phyloP scores from a whole-genome alignment of 1,284 basidiomycete species.

The Trametes versicolor region DNA sequence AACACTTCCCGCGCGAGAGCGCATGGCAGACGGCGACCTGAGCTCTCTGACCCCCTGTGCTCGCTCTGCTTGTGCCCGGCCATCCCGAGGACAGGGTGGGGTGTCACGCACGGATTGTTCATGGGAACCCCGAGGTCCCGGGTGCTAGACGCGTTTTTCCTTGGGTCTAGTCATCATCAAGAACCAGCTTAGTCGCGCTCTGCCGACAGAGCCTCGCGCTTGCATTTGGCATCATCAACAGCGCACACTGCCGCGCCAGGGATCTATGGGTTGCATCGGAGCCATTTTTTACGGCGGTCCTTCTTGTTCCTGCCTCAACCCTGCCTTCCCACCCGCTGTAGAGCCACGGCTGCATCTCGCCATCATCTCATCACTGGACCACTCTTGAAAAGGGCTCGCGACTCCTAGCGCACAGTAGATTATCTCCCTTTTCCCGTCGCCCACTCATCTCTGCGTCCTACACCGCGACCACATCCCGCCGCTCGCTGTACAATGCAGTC shows the following conservation, averaged over 20 bases:
- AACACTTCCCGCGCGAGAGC: conserved; percentile 1
- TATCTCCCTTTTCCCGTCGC: conserved; percentile 1
- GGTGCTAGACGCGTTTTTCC: conserved; percentile 3
- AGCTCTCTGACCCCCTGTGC: neutral
- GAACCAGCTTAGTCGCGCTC: conserved; percentile 17
- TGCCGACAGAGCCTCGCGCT: conserved; percentile 24
- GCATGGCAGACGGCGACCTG: conserved; percentile 2
- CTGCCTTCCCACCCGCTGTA: conserved; percentile 13
- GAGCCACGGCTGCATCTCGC: conserved; percentile 15
- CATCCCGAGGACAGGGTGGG: conserved; percentile 2
- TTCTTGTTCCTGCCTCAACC: conserved; percentile 1
- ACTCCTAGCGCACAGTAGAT: conserved; percentile 1
- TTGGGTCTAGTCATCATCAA: conserved; percentile 17
- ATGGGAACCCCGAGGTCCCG: conserved; percentile 1
- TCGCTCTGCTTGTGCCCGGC: neutral
- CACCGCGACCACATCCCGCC: neutral
- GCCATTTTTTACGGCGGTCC: conserved; percentile 7
- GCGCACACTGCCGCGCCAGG: conserved; percentile 11
- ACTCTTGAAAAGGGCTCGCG: conserved; percentile 9
- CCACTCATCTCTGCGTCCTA: neutral
- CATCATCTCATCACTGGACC: conserved; percentile 10
- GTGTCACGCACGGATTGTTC: neutral
- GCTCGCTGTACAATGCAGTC: conserved; percentile 5
- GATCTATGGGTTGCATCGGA: conserved; percentile 11
- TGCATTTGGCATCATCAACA: conserved; percentile 17